Conservation (phyloP, 768 basidiomycete species). For the Termitomyces sp. region DNA sequence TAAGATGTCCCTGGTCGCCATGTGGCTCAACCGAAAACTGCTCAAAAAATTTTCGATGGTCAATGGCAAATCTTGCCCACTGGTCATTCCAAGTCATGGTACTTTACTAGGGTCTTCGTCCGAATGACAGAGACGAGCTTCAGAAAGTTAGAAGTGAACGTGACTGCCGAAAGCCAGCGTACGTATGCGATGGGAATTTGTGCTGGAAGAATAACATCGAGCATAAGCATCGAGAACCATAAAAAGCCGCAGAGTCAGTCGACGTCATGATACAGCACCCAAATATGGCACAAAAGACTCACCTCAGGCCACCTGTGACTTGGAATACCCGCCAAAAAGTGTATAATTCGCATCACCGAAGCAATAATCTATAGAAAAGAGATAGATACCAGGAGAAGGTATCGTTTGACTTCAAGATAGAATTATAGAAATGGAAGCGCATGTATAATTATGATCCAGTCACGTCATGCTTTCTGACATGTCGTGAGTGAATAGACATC, state of each 20-base stretch:
- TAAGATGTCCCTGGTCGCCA: neutral
- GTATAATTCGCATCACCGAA: neutral
- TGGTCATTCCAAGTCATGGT: neutral
- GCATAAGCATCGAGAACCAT: neutral
- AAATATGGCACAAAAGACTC: neutral
- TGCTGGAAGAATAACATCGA: neutral
- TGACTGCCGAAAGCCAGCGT: neutral
- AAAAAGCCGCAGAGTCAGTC: neutral
- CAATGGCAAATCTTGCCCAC: neutral
- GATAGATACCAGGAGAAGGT: neutral
- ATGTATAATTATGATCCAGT: neutral
- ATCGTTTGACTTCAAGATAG: neutral
- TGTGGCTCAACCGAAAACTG: neutral
- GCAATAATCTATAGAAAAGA: neutral
- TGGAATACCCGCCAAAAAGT: neutral
- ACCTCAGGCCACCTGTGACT: neutral
- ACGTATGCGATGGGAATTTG: neutral
- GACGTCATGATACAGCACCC: neutral
- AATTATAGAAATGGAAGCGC: neutral
- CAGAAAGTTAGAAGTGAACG: neutral
- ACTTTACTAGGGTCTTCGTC: neutral
- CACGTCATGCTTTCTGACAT: neutral
- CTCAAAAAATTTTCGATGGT: neutral
- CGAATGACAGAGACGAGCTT: neutral
- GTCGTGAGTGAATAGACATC: neutral